phyloP scores from a whole-genome alignment of 345 rosid species.

The Eucalyptus urophylla region DNA sequence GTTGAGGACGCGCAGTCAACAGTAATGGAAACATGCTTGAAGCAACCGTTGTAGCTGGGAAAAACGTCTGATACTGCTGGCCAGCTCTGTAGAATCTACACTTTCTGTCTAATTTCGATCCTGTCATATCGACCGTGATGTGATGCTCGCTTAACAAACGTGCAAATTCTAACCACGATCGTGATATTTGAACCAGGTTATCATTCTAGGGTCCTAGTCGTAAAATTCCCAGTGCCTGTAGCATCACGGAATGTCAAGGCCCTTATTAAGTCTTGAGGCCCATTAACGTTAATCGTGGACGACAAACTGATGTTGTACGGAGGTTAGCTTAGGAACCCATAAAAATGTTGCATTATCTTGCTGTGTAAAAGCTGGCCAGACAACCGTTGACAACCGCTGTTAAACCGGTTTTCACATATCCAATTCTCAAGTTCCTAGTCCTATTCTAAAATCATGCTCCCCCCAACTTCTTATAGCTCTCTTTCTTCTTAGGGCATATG shows the following conservation, averaged over 20 bases:
- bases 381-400: neutral
- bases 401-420: no score
- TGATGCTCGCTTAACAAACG: neutral
- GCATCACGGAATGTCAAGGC: neutral
- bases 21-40: neutral
- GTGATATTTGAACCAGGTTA: neutral
- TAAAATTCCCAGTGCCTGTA: neutral
- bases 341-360: neutral
- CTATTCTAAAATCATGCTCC: no score
- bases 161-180: neutral
- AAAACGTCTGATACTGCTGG: neutral
- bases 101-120: neutral
- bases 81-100: neutral
- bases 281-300: neutral
- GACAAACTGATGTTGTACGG: neutral
- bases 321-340: neutral
- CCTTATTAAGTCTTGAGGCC: neutral
- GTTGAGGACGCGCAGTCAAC: neutral
- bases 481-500: slow-evolving; percentile 77
- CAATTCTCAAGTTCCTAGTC: neutral
- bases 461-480: slow-evolving; percentile 44
- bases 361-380: neutral
- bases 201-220: neutral
- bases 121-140: neutral
- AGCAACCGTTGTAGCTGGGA: neutral